These are phyloP conservation scores for Ophiocordyceps camponoti-leonardi DNA, from an alignment of 2,329 filamentous ascomycete genomes.

Conservation along the genomic window DNA sequence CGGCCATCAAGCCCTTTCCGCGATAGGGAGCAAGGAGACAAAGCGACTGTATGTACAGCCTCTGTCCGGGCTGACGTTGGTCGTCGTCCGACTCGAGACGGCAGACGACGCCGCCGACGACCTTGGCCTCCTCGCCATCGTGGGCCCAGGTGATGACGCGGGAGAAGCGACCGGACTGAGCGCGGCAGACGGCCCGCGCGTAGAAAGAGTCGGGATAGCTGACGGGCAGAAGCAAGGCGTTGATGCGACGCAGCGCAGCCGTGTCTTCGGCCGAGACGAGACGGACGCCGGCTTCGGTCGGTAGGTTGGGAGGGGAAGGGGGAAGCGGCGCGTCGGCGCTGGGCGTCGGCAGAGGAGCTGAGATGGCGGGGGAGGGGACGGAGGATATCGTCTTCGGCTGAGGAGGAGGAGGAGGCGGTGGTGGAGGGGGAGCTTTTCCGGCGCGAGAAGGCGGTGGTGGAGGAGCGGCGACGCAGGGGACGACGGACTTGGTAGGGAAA, in stretches of 20 bases:
- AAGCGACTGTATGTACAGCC: slow-evolving; percentile 48
- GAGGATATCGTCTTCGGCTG: background rate
- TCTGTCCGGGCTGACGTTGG: slow-evolving; percentile 12
- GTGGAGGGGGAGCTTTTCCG: slow-evolving; percentile 8
- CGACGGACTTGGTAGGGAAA: slow-evolving; percentile 29
- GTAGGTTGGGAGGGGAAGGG: slow-evolving; percentile 15
- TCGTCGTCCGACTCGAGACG: slow-evolving; percentile 30
- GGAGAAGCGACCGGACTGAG: slow-evolving; percentile 34
- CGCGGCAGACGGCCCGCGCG: slow-evolving; percentile 30
- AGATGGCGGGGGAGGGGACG: slow-evolving; percentile 6
- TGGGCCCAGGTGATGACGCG: slow-evolving; percentile 42
- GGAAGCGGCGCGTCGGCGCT: slow-evolving; percentile 3
- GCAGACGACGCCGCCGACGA: slow-evolving; percentile 45
- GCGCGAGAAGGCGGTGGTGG: slow-evolving; percentile 8
- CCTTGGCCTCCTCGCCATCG: slow-evolving; percentile 22
- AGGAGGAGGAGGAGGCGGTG: slow-evolving; percentile 8
- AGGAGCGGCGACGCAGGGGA: slow-evolving; percentile 8
- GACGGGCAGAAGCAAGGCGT: slow-evolving; percentile 45
- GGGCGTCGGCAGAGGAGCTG: slow-evolving; percentile 8
- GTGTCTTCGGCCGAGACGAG: slow-evolving; percentile 33
- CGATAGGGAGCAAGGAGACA: slow-evolving; percentile 47
- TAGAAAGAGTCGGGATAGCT: slow-evolving; percentile 50
- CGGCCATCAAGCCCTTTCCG: slow-evolving; percentile 38
- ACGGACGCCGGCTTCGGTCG: slow-evolving; percentile 34
- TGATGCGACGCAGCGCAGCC: slow-evolving; percentile 43